Base-by-base conservation (phyloP, 768 basidiomycete species). In the Amanita subjunquillea region DNA sequence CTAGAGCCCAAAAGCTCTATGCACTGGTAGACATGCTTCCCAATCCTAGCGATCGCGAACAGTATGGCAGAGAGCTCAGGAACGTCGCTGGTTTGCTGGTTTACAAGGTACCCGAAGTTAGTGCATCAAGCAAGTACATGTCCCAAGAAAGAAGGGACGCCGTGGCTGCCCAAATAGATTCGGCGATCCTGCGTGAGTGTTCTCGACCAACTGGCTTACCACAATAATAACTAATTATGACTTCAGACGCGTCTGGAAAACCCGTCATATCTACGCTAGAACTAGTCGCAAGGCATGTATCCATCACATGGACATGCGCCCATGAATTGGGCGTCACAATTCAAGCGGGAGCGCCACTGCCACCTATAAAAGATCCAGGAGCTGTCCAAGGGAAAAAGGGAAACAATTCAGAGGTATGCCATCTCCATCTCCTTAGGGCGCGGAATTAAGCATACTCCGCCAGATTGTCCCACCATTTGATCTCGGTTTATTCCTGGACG, bases 101-200 rank as follows among this genome's bases (percentile, higher is more conserved):
- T n/a, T 96, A 95, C 66, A 77, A 75, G 36, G 74, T 83, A 17
- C 88, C 92, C 0, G 89, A 90, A 60, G 77, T 72, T 36, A 90
- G 90, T 59, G 77, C 85, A 0, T 74, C 92, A 60, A 71, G 78
- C 13, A 81, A 76, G 51, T 97, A 94, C 66, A 66, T 96, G 55
- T 76, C 77, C 36, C 83, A 85, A 64, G 80, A 79, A 49, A 72
- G 93, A 60, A 78, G 93, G 54, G 85, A 88, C 57, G 80, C 78
- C 4, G 78, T 96, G 20, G 92, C 92, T 4, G 87, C 91, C 53
- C 88, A 93, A 67, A 83, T 98, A 39, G 87, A 94, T 57, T 75
- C 79, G 41, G 93, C 92, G 13, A 87, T 96, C 44, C 67, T 96
- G 10, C 71, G 93, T 93, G 59, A 63, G 89, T 74, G 22, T 38